Evolutionary conservation across 495 filamentous ascomycete genomes (phyloP), one percentile per base, ranked within the genome.

Genomic region (Trichoderma erinaceum): DNA sequence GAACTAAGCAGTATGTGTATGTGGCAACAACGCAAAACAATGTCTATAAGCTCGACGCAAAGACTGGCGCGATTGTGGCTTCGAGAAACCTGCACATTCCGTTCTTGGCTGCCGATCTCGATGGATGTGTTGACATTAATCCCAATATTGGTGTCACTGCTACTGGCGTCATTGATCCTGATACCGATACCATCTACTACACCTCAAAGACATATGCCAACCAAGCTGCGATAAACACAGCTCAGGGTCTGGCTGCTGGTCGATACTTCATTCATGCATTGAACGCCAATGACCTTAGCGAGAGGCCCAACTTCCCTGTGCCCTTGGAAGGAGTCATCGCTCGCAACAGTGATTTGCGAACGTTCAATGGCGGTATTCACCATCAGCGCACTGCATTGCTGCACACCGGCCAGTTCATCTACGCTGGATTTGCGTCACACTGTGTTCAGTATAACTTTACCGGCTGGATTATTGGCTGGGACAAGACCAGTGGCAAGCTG

Each of bases 391-490:
- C 79, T 1, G 79, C 74, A 18, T 70, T 81, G n/a, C 65, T 80
- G n/a, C 73, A 77, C 38, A 71, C 79, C 3, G 78, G 78, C 13
- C 70, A 81, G 63, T 77, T 68, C 52, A 71, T 83, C 10, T 79
- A 80, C 65, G 78, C 78, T 12, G 81, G 78, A 4, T 83, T 81
- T 66, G 81, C 77, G 4, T 78, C 76, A 32, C 80, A 83, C 69
- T 83, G 81, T 46, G 78, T 80, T 48, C 76, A 81, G 64, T 83
- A 74, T 71, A 82, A 83, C 66, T 81, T 79, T 56, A 83, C 81
- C 3, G 80, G 81, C 32, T 81, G 77, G 71, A 70, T 83, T 27
- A 77, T 81, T 21, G 79, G 81, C 15, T 82, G 77, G 74, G 71
- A 82, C 68, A 81, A 79, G 61, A 79, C 73, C 0, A 77, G 74